These are phyloP conservation scores for Ophiostoma perfectum DNA, from an alignment of 2,329 filamentous ascomycete genomes.

Conservation along the genomic window DNA sequence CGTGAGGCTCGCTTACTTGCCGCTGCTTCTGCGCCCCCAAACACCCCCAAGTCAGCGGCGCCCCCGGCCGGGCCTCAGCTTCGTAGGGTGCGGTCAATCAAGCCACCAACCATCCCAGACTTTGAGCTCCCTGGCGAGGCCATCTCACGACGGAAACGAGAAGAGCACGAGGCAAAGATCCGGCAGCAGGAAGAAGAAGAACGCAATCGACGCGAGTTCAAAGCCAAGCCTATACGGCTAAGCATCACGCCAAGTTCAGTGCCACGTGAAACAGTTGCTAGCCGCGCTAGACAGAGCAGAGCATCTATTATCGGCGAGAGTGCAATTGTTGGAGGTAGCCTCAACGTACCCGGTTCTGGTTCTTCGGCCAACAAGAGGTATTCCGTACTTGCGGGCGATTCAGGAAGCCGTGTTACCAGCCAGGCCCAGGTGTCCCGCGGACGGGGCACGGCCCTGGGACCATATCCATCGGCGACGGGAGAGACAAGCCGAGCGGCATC, in stretches of 20 bases:
- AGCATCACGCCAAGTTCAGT: constrained; percentile 39
- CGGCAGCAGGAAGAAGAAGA: constrained; percentile 56
- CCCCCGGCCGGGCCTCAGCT: constrained; percentile 31
- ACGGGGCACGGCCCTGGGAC: constrained; percentile 30
- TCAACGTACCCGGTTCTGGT: neutral
- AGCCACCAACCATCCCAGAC: constrained; percentile 47
- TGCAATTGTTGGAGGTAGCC: neutral
- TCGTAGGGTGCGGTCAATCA: constrained; percentile 44
- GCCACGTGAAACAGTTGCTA: constrained; percentile 54
- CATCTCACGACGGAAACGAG: constrained; percentile 50
- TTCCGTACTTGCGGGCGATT: constrained; percentile 24
- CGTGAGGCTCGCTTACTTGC: constrained; percentile 49
- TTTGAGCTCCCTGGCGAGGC: constrained; percentile 62
- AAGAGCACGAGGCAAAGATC: constrained; percentile 52
- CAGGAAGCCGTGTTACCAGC: neutral
- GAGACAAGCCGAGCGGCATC: constrained; percentile 39
- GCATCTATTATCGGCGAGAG: constrained; percentile 21
- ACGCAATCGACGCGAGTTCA: constrained; percentile 57
- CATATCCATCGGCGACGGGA: constrained; percentile 31
- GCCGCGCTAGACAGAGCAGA: constrained; percentile 50
- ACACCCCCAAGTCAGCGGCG: constrained; percentile 19
- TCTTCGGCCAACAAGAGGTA: constrained; percentile 30
- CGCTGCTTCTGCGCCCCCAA: constrained; percentile 22
- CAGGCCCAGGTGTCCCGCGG: constrained; percentile 26
- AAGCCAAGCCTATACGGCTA: constrained; percentile 52